phyloP scores from a whole-genome alignment of 352 stramenopile genomes.

The Phytophthora citrophthora region DNA sequence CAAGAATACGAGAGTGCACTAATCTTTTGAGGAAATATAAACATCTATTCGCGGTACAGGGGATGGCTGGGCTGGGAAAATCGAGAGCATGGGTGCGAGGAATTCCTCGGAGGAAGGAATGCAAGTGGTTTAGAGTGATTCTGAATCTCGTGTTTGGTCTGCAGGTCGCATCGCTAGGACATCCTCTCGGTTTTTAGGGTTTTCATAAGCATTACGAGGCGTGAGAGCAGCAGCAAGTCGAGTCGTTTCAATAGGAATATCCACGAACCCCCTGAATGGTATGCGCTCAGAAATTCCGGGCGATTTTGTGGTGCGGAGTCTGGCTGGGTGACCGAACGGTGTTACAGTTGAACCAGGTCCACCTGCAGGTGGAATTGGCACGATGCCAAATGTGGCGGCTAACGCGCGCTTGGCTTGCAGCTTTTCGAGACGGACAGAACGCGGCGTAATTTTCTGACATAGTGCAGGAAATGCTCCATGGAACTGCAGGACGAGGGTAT shows the following conservation, averaged over 20 bases:
- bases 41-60: background rate
- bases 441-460: constrained; percentile 44
- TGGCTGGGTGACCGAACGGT: background rate
- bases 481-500: constrained; percentile 33
- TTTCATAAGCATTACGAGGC: constrained; percentile 55
- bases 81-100: background rate
- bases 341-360: background rate
- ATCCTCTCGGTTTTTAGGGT: constrained; percentile 42
- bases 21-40: background rate
- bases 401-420: constrained; percentile 31
- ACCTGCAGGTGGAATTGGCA: constrained; percentile 5
- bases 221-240: constrained; percentile 48
- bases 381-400: constrained; percentile 35
- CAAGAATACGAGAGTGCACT: background rate
- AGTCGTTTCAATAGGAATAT: constrained; percentile 25
- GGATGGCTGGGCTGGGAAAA: background rate
- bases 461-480: constrained; percentile 55
- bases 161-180: constrained; percentile 30
- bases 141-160: constrained; percentile 4
- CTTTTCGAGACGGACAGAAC: constrained; percentile 29
- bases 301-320: background rate
- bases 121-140: background rate
- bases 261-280: background rate
- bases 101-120: too few species aligned
- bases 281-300: background rate